These are phyloP conservation scores for Calonectria hongkongensis DNA, from an alignment of 2,329 filamentous ascomycete species.

Conservation along the genomic window DNA sequence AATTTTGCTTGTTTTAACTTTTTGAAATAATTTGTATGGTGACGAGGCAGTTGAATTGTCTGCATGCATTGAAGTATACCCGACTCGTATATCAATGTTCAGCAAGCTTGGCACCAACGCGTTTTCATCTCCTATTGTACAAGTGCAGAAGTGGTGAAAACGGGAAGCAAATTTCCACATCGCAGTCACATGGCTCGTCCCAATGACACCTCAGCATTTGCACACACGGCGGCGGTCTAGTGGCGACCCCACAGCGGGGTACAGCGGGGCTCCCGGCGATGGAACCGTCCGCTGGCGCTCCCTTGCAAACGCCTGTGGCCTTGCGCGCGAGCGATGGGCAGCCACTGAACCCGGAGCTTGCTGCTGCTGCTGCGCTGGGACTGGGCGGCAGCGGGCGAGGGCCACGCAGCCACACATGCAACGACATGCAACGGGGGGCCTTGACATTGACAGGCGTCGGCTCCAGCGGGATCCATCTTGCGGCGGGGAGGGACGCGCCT, in stretches of 20 bases:
- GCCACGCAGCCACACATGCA: too few relatives aligned
- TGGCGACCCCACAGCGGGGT: neutral
- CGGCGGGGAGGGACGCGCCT: neutral
- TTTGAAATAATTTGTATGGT: too few relatives aligned
- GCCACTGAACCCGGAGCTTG: neutral
- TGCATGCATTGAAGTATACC: too few relatives aligned
- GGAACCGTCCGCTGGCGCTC: neutral
- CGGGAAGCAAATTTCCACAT: neutral
- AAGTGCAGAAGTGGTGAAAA: too few relatives aligned
- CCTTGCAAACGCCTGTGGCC: neutral
- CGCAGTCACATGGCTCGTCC: neutral
- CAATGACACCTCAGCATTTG: slow-evolving; percentile 7
- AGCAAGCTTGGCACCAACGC: too few relatives aligned
- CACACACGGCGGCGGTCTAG: slow-evolving; percentile 1
- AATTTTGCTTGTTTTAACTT: too few relatives aligned
- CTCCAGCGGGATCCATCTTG: neutral
- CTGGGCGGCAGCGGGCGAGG: too few relatives aligned
- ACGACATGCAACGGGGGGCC: neutral
- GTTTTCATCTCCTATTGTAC: too few relatives aligned
- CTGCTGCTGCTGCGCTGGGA: too few relatives aligned
- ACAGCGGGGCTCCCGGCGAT: neutral
- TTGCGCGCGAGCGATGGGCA: neutral
- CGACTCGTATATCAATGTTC: too few relatives aligned
- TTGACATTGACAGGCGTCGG: neutral
- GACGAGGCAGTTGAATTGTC: too few relatives aligned